Evolutionary conservation across 1,139 yeast genomes (phyloP).

Genomic region (Sugiyamaella paludigena): DNA sequence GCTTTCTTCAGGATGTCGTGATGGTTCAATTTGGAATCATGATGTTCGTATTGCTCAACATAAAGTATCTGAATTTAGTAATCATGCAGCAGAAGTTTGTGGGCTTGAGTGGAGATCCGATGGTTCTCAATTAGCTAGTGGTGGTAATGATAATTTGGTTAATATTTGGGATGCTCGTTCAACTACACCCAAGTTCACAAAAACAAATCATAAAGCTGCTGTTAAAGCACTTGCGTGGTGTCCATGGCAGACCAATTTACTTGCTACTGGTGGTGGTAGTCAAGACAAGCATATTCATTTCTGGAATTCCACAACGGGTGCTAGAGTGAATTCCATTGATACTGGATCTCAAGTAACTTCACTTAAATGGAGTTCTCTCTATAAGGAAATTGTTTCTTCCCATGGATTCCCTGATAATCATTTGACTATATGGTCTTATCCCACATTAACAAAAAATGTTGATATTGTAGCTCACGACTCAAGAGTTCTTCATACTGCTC

Average conservation of each 20-base stretch:
- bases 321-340: slow-evolving; percentile 79
- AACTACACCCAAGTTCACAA: slow-evolving; percentile 68
- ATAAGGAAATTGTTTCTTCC: slow-evolving; percentile 88
- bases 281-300: slow-evolving; percentile 87
- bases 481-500: slow-evolving; percentile 75
- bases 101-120: slow-evolving; percentile 86
- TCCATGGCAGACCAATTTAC: slow-evolving; percentile 75
- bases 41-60: slow-evolving; percentile 91
- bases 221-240: slow-evolving; percentile 97
- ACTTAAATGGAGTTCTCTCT: slow-evolving; percentile 78
- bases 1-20: slow-evolving; percentile 77
- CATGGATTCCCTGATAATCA: slow-evolving; percentile 93
- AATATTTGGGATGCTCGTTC: slow-evolving; percentile 93
- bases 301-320: slow-evolving; percentile 94
- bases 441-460: slow-evolving; percentile 82
- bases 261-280: slow-evolving; percentile 97
- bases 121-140: slow-evolving; percentile 83
- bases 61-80: slow-evolving; percentile 54
- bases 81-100: slow-evolving; percentile 88
- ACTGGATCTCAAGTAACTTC: slow-evolving; percentile 95
- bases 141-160: slow-evolving; percentile 92
- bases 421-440: slow-evolving; percentile 80
- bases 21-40: slow-evolving; percentile 82
- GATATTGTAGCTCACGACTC: slow-evolving; percentile 91
- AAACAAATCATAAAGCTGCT: slow-evolving; percentile 85